A percentile compares a stretch with the other conserved stretches of the same genome.
These are phyloP conservation scores for Trichophaea hybrida DNA, from an alignment of 2,329 filamentous ascomycete species.

Conservation along the genomic window DNA sequence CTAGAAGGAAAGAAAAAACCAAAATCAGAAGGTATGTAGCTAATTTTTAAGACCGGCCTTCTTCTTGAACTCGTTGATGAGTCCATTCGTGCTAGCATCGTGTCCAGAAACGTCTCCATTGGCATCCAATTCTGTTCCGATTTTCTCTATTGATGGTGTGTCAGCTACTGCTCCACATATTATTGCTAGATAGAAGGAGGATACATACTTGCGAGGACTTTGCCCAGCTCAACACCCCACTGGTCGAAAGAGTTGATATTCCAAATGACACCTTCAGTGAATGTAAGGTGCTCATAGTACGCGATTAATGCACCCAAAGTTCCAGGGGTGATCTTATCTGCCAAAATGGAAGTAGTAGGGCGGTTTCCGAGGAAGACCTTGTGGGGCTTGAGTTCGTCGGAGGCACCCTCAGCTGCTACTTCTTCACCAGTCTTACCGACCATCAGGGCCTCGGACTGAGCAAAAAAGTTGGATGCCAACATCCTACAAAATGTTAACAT, in stretches of 20 bases:
- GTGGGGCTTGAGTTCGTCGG: slow-evolving; percentile 73
- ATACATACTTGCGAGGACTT: slow-evolving; percentile 75
- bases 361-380: slow-evolving; percentile 98
- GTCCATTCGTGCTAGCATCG: slow-evolving; percentile 73
- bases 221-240: slow-evolving; percentile 97
- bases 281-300: slow-evolving; percentile 98
- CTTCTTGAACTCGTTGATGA: slow-evolving; percentile 88
- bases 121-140: slow-evolving; percentile 59
- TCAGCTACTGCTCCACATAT: neutral
- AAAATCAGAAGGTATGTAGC: neutral
- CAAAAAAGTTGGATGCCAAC: slow-evolving; percentile 84
- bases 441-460: slow-evolving; percentile 79
- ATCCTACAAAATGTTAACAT: slow-evolving; percentile 36
- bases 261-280: slow-evolving; percentile 95
- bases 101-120: slow-evolving; percentile 57
- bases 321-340: slow-evolving; percentile 82
- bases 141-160: slow-evolving; percentile 34
- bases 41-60: slow-evolving; percentile 37
- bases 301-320: slow-evolving; percentile 90
- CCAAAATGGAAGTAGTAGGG: slow-evolving; percentile 87
- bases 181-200: neutral
- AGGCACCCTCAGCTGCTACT: slow-evolving; percentile 59
- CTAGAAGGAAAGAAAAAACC: neutral
- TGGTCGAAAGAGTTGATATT: slow-evolving; percentile 99
- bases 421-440: slow-evolving; percentile 73